Conservation (phyloP, 306 rosid species). For the Gynostemma pentaphyllum region DNA sequence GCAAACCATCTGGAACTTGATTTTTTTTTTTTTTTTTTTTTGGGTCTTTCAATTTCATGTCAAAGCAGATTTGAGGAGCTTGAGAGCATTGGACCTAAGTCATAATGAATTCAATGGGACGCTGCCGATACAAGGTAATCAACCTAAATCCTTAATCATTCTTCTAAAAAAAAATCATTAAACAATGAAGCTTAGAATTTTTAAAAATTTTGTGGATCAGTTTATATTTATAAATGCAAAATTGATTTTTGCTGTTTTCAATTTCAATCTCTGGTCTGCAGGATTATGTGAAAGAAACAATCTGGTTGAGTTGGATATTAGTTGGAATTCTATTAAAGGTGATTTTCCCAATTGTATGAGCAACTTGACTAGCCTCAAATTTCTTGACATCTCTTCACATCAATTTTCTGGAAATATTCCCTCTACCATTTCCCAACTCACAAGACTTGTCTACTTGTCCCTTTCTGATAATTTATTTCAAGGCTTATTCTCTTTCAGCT, state of each 20-base stretch:
- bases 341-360: constrained; percentile 12
- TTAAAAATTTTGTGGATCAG: no score
- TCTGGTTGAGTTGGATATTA: constrained; percentile 7
- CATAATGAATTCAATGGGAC: not conserved
- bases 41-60: no score
- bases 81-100: not conserved
- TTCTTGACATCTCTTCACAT: constrained; percentile 10
- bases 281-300: constrained; percentile 6
- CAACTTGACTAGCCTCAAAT: constrained; percentile 6
- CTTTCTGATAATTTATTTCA: constrained; percentile 8
- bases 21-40: no score
- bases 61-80: not conserved
- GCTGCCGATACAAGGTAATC: not conserved
- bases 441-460: constrained; percentile 6
- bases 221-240: no score
- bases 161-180: no score
- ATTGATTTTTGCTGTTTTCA: not conserved
- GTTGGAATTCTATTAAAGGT: not conserved
- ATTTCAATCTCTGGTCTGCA: not conserved
- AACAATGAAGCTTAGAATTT: no score
- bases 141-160: no score
- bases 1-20: no score
- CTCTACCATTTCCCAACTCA: not conserved
- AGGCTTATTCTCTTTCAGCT: constrained; percentile 3
- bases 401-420: constrained; percentile 8